Evolutionary conservation across 1,139 yeast species (phyloP).

Genomic region (Pichia sp.): DNA sequence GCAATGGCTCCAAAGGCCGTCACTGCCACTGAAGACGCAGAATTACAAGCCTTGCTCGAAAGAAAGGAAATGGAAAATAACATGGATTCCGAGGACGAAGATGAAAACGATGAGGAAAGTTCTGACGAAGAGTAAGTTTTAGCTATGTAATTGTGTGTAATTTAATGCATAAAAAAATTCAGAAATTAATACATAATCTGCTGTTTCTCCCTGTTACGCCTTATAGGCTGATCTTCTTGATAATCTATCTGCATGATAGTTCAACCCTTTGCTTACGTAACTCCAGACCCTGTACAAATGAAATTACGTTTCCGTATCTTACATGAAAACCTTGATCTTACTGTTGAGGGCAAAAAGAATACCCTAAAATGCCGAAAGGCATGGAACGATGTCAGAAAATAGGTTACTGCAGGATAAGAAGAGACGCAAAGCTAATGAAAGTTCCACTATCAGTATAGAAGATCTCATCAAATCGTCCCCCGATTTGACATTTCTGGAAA

Average conservation of each 20-base stretch:
- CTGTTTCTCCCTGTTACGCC: not conserved
- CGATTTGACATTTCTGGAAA: constrained; percentile 36
- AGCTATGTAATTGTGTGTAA: not conserved
- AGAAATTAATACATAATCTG: not conserved
- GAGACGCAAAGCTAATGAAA: not conserved
- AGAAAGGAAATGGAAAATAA: constrained; percentile 63
- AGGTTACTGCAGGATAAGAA: constrained; percentile 7
- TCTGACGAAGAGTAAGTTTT: constrained; percentile 9
- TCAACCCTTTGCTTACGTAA: not conserved
- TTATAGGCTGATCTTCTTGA: not conserved
- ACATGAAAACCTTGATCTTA: not conserved
- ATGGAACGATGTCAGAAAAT: constrained; percentile 1
- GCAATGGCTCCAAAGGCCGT: constrained; percentile 99
- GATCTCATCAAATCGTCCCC: constrained; percentile 2
- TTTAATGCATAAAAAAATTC: not conserved
- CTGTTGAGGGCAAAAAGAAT: not conserved
- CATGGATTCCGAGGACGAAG: constrained; percentile 52
- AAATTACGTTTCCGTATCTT: not conserved
- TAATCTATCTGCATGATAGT: too few species aligned
- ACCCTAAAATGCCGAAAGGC: not conserved
- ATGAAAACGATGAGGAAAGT: constrained; percentile 39
- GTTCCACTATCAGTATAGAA: not conserved
- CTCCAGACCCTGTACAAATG: not conserved
- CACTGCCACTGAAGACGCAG: constrained; percentile 97
- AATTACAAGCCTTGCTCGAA: constrained; percentile 88